Conservation (phyloP, 495 filamentous ascomycete species). For the Acidiella bohemica region DNA sequence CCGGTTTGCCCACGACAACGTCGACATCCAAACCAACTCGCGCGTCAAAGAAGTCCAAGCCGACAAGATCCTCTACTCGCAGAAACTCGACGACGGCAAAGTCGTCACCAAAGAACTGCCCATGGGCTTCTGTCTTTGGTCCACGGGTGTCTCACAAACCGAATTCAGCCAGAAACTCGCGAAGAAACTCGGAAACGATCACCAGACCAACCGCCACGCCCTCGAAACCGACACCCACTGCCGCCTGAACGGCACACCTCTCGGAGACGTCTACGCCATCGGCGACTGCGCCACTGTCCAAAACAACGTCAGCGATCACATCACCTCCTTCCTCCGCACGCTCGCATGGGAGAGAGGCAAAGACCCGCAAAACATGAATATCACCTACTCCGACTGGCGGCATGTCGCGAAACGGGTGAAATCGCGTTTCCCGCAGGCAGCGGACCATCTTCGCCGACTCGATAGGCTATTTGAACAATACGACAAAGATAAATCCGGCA, state of each 20-base stretch:
- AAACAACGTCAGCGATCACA: slow-evolving; percentile 82
- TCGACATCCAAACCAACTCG: slow-evolving; percentile 82
- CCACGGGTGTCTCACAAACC: slow-evolving; percentile 82
- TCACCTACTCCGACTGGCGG: slow-evolving; percentile 82
- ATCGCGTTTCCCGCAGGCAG: slow-evolving; percentile 85
- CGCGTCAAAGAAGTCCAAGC: slow-evolving; percentile 75
- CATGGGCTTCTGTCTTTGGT: slow-evolving; percentile 96
- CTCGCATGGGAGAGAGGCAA: slow-evolving; percentile 84
- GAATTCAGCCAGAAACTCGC: slow-evolving; percentile 64
- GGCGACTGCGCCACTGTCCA: slow-evolving; percentile 97
- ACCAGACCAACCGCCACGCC: slow-evolving; percentile 78
- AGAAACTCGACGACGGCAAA: slow-evolving; percentile 58
- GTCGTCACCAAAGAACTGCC: slow-evolving; percentile 80
- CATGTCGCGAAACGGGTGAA: slow-evolving; percentile 68
- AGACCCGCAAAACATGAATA: slow-evolving; percentile 67
- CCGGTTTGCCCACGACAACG: slow-evolving; percentile 76
- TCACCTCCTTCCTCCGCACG: slow-evolving; percentile 75
- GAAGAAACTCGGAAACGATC: slow-evolving; percentile 49
- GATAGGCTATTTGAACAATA: slow-evolving; percentile 83
- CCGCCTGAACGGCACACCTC: slow-evolving; percentile 75
- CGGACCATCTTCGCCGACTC: slow-evolving; percentile 72
- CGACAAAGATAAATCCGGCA: slow-evolving; percentile 84
- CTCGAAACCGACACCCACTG: slow-evolving; percentile 93
- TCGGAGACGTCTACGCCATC: slow-evolving; percentile 93
- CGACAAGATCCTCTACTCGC: slow-evolving; percentile 77